Evolutionary conservation across 2,329 filamentous ascomycete genomes (phyloP), one percentile per base, ranked within the genome.

Genomic region (Trichoderma pleuroti): DNA sequence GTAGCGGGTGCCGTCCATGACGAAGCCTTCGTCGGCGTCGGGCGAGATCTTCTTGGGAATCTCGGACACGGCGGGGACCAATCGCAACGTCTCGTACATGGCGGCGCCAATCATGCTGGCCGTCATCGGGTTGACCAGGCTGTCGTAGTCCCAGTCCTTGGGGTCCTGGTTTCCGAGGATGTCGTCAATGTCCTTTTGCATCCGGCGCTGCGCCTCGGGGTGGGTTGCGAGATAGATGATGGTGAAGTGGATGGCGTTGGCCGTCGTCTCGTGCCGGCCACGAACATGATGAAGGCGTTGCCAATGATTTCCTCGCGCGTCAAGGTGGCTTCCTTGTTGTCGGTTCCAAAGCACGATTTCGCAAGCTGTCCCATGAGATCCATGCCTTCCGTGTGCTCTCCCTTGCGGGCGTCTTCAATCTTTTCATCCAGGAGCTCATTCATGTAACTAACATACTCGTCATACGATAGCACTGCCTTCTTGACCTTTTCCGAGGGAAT

Each of bases 231-330:
- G 85, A 74, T 89, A 86, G 42, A 93, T 77, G 5, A 94, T 80
- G 2, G 89, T 85, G 77, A 92, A 94, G 80, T 94, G 91, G 49
- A 94, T 83, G 5, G 88, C 86, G 78, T 92, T 93, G 61, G 92
- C 92, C 2, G 92, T 92, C 1, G 92, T 94, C 80, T 96, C 93
- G 79, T 96, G 14, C 93, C 93, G 0, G 93, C 92, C 1, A 94
- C 84, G 72, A 88, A 84, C 80, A 90, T 88, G 75, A 90, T 83
- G 73, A 91, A 91, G 24, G 91, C 88, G 76, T 94, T 94, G 64
- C 91, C 91, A 32, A 92, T 81, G 71, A 94, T 90, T 69, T 94
- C 91, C 5, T 85, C 84, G 73, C 90, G 87, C 6, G 81, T 84
- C n/a, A 91, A 79, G 21, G 79, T 78, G 14, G 80, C 81, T 7